Base-by-base conservation (phyloP, 1,284 basidiomycete species). In the Cutaneotrichosporon cavernicola region DNA sequence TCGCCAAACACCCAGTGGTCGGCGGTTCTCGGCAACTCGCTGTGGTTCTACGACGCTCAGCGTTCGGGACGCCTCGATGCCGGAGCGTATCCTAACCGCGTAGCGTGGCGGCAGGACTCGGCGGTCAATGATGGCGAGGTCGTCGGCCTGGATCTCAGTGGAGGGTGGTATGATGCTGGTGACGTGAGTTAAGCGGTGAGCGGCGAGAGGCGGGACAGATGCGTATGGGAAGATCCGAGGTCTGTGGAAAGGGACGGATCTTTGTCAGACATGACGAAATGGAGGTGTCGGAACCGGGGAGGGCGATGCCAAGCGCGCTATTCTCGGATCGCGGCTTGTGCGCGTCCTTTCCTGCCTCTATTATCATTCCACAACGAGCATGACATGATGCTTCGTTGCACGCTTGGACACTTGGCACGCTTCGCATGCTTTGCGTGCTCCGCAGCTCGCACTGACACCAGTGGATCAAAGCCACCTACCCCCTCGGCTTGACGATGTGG, bases 41-140 rank as follows among this genome's bases (percentile, higher is more conserved):
- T 97, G 22, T 96, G 87, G 76, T 96, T 95, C 78, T 97, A 95
- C 75, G 93, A 97, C 68, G 92, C 88, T 0, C 93, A 97, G 74
- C 84, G 93, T 49, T 90, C 90, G 64, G 92, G 93, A 14, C 83
- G 83, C 55, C 84, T 96, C 6, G 86, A 89, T 0, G 72, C 79
- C 13, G 76, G 76, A 30, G 68, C 76, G 11, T 79, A 79, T 62
- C 84, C 83, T 6, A 91, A 91, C 69, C 85, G 93, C 30, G 91
- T 96, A 0, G 73, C 84, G 16, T 97, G 94, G 94, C 84, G 94
- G 58, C 96, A 97, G 71, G 85, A 88, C 66, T 91, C 89, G 74
- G 85, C 86, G 22, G 72, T 89, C 31, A 81, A 87, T 32, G 94
- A 97, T 78, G 94, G 93, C 11, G 79, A 83, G 62, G 89, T 92